Evolutionary conservation across 202 grass and related monocot species (phyloP), one percentile per base, ranked within the genome.

Genomic region (Tripidium arundinaceum): DNA sequence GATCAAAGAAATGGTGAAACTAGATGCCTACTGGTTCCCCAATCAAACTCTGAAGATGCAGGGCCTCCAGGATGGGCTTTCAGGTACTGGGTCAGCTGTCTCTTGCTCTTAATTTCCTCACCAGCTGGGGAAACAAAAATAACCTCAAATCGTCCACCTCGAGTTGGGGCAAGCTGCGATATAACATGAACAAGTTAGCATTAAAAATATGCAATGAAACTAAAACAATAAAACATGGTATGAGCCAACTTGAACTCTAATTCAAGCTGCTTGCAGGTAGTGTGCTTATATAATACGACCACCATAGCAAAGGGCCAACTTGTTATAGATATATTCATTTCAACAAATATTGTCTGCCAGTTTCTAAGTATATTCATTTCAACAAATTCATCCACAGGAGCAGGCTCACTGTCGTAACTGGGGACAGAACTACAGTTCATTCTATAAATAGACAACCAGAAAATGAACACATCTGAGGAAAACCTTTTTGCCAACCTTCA

Each of bases 61-160:
- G 89, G 87, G 46, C 87, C 75, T 45, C 89, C 89, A 65, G 87
- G 75, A 68, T 97, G 81, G 33, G 81, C 75, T 62, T 92, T 94
- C 38, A 92, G 71, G 74, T 94, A 97, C 34, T 90, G 87, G 61
- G 72, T 83, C 63, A 97, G 76, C 21, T 90, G 91, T 60, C 80
- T 87, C 75, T 94, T 97, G 54, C 49, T 94, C 79, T 97, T 97
- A 38, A 97, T 92, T 75, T 97, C 89, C 84, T 97, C 94, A 14
- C 87, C 94, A 74, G 83, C 85, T 57, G 91, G 89, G 25, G 94
- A 68, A 39, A 94, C 49, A 75, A 90, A 94, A 82, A 88, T 22
- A 58, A 88, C 86, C 78, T 91, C 89, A 79, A 80, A 72, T 41
- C 80, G 87, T 81, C 89, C 91, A 77, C 42, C 60, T 61, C 88